Evolutionary conservation across 495 filamentous ascomycete species (phyloP).

Genomic region (Cairneyella variabilis): DNA sequence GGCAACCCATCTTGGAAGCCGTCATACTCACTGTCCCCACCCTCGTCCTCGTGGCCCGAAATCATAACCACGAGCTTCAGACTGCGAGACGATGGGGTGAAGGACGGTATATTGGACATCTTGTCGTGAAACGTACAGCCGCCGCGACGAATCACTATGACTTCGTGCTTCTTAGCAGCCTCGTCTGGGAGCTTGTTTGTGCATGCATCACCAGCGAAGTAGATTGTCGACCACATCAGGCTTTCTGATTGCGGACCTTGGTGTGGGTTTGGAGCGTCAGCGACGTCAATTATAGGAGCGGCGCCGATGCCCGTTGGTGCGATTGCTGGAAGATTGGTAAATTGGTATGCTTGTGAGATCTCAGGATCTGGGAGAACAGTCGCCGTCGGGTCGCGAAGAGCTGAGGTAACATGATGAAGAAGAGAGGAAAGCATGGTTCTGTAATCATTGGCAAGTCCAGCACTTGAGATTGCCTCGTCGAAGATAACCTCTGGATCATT

Average conservation of each 20-base stretch:
- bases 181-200: slow-evolving; percentile 54
- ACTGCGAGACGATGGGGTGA: slow-evolving; percentile 50
- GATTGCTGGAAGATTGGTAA: slow-evolving; percentile 59
- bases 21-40: slow-evolving; percentile 47
- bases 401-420: slow-evolving; percentile 53
- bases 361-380: slow-evolving; percentile 27
- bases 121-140: slow-evolving; percentile 83
- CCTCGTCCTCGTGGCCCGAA: slow-evolving; percentile 54
- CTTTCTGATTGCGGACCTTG: slow-evolving; percentile 26
- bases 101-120: slow-evolving; percentile 76
- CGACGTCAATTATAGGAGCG: slow-evolving; percentile 64
- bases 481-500: background rate
- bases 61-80: slow-evolving; percentile 83
- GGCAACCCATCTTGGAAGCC: slow-evolving; percentile 7
- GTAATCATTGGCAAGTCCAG: slow-evolving; percentile 23
- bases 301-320: slow-evolving; percentile 73
- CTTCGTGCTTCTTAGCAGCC: slow-evolving; percentile 62
- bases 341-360: slow-evolving; percentile 30
- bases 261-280: slow-evolving; percentile 49
- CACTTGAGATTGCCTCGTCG: slow-evolving; percentile 3
- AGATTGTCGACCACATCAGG: slow-evolving; percentile 66
- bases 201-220: slow-evolving; percentile 69
- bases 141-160: slow-evolving; percentile 81
- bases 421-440: slow-evolving; percentile 52
- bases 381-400: slow-evolving; percentile 42